Conservation (phyloP, 2,329 filamentous ascomycete genomes). For the Zymoseptoria pseudotritici region DNA sequence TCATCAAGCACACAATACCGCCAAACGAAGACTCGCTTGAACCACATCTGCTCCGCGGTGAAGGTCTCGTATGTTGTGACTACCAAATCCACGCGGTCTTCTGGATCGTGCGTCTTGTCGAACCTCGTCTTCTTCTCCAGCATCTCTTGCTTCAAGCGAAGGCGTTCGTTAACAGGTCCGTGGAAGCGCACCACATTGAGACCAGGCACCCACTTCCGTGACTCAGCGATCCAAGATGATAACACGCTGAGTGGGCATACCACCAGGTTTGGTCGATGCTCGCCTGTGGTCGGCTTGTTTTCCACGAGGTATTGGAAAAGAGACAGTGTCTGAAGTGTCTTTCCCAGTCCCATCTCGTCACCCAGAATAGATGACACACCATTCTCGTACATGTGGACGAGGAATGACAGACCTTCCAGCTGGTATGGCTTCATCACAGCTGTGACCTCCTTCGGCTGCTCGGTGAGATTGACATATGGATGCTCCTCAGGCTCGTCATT, state of each 20-base stretch:
- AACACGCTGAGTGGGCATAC: slow-evolving; percentile 47
- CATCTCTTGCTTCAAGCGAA: slow-evolving; percentile 35
- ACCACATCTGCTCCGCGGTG: slow-evolving; percentile 40
- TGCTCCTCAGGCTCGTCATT: slow-evolving; percentile 22
- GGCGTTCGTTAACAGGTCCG: slow-evolving; percentile 37
- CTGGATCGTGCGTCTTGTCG: background rate
- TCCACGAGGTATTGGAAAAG: slow-evolving; percentile 44
- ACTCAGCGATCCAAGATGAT: slow-evolving; percentile 43
- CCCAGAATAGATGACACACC: slow-evolving; percentile 41
- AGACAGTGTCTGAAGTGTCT: slow-evolving; percentile 44
- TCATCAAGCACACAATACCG: slow-evolving; percentile 48
- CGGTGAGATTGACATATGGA: slow-evolving; percentile 34
- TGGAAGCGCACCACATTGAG: slow-evolving; percentile 44
- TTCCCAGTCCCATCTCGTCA: slow-evolving; percentile 47
- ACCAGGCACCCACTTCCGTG: slow-evolving; percentile 41
- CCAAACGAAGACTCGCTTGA: slow-evolving; percentile 46
- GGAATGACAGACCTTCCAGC: slow-evolving; percentile 43
- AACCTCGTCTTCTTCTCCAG: slow-evolving; percentile 7
- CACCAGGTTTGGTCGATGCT: slow-evolving; percentile 38
- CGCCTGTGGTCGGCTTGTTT: slow-evolving; percentile 31
- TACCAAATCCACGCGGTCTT: slow-evolving; percentile 37
- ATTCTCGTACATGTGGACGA: slow-evolving; percentile 41
- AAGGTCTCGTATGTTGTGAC: slow-evolving; percentile 47
- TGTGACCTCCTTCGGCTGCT: slow-evolving; percentile 39
- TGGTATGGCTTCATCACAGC: slow-evolving; percentile 48